Base-by-base conservation (phyloP, 108 stramenopile species). In the Cyclostephanos invisitatus region DNA sequence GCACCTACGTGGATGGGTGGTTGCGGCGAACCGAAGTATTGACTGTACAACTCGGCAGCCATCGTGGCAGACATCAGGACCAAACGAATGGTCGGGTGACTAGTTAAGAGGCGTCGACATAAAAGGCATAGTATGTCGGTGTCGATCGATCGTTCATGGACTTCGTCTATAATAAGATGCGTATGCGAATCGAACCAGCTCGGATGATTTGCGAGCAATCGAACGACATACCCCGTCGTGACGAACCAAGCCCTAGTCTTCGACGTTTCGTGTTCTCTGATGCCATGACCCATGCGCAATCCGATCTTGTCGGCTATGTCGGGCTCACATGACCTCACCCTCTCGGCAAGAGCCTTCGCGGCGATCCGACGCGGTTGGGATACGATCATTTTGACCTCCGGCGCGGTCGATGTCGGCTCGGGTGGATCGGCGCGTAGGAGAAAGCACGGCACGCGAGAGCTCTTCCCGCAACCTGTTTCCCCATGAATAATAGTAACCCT, bases 21-120 rank as follows among this genome's bases (percentile, higher is more conserved):
- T 47, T 82, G 65, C 0, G 82, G 65, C 17, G 84, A 76, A 49
- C 79, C 71, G 67, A 97, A 97, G 59, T 97, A 97, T 21, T 90
- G 77, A 51, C 84, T 67, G 70, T 96, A 97, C 12, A 95, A 73
- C 28, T 78, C 70, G 10, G 93, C 87, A 3, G 90, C 93, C 38
- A 98, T 48, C 8, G 97, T 98, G 28, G 97, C 97, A 25, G 84
- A 86, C 97, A 98, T 98, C 32, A 98, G 76, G 11, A 98, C 86
- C 9, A 98, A 68, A 11, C 95, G 84, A 20, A 97, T 87, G 18
- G 62, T 64, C 40, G 82, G 79, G 67, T 96, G 90, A 25, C 68
- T 74, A 6, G 68, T 64, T 46, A 98, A 68, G 18, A 97, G 78
- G 3, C 96, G 81, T 29, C 89, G 81, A 66, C 89, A 89, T 24